Base-by-base conservation (phyloP, 1,284 basidiomycete species). In the Flammula alnicola region DNA sequence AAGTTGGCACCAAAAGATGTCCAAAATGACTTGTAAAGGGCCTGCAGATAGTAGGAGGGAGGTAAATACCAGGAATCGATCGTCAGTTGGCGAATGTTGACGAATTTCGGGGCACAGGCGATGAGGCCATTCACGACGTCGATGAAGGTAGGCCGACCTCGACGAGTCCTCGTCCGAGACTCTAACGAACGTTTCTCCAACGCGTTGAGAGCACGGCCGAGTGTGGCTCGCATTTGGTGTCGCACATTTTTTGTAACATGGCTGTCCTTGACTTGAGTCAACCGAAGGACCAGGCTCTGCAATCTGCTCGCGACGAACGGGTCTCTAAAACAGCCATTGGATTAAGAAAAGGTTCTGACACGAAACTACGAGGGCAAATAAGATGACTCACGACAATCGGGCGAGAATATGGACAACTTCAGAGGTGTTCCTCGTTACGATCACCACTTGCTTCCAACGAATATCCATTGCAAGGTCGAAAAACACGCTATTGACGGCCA, bases 401-500 rank as follows among this genome's bases (percentile, higher is more conserved):
- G 51, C 52, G 7, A 73, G 43, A 25, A 59, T 45, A 19, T 50
- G 60, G 22, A 56, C 44, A n/a, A 45, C 56, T n/a, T 58, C 49
- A 7, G 54, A 59, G 23, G 44, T 39, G 17, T 49, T 48, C 16
- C 45, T 9, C 16, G 42, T 46, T 54, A 49, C 43, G 51, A 63
- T 32, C 55, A 53, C 55, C 11, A 75, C 49, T 3, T 63, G 56
- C 17, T 50, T 55, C 56, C 74, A 76, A n/a, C 67, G 63, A 31
- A 53, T 31, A 39, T 70, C 59, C 63, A 76, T 65, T 0, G 65
- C 68, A 10, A 70, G 44, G 25, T 74, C 55, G 50, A 69, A 73
- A 55, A 76, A 73, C 23, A 68, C 52, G n/a, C 66, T 56, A 51
- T 74, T 75, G 27, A 76, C 64, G 5, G 57, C 62, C 8, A 71